phyloP scores from a whole-genome alignment of 2,329 filamentous ascomycete genomes.

The Dothistroma septosporum region DNA sequence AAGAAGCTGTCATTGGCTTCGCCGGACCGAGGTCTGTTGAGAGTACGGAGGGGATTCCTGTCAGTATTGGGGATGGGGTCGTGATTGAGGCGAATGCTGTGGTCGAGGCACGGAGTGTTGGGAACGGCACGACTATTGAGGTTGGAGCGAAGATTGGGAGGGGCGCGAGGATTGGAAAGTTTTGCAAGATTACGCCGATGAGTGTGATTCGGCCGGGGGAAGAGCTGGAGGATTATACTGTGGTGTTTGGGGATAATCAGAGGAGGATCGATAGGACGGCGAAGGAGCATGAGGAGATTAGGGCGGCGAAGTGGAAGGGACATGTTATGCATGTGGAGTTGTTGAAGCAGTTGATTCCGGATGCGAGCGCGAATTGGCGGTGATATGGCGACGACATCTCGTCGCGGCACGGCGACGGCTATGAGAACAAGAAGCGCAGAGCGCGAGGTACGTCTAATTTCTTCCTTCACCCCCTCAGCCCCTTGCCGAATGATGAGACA shows the following conservation, averaged over 20 bases:
- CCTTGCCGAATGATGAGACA: conserved; percentile 51
- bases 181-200: conserved; percentile 43
- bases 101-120: conserved; percentile 35
- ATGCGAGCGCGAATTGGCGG: conserved; percentile 35
- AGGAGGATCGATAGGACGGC: conserved; percentile 40
- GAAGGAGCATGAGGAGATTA: conserved; percentile 25
- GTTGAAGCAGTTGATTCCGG: conserved; percentile 33
- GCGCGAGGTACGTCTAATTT: not conserved
- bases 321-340: conserved; percentile 34
- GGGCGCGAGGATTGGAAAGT: conserved; percentile 45
- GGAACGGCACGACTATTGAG: conserved; percentile 31
- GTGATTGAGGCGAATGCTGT: conserved; percentile 43
- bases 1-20: conserved; percentile 48
- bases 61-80: conserved; percentile 41
- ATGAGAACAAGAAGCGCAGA: not conserved
- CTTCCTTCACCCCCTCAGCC: not conserved
- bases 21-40: conserved; percentile 6
- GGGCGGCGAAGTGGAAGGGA: conserved; percentile 31
- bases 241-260: conserved; percentile 41
- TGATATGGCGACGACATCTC: conserved; percentile 6
- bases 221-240: conserved; percentile 43
- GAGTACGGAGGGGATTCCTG: conserved; percentile 29
- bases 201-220: conserved; percentile 36
- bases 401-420: too few relatives aligned
- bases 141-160: conserved; percentile 32